Conservation (phyloP, 768 basidiomycete genomes). For the Clavulina sp. region DNA sequence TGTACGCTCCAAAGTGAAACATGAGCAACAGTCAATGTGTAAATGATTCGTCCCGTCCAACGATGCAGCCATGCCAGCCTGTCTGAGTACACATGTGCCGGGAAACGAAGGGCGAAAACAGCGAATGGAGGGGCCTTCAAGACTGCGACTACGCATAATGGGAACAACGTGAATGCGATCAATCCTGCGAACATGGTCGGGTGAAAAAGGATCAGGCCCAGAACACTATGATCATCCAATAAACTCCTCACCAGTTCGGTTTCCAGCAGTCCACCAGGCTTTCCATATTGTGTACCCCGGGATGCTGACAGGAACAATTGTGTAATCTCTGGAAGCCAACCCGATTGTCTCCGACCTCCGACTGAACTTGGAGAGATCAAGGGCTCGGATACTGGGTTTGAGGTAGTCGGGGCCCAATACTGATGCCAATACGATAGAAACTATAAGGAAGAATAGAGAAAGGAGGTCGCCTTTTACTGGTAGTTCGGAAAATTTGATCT, state of each 20-base stretch:
- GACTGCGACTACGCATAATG: slow-evolving; percentile 50
- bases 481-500: no score
- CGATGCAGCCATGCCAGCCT: slow-evolving; percentile 55
- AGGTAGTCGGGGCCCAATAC: slow-evolving; percentile 53
- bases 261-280: slow-evolving; percentile 55
- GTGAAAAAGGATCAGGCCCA: not conserved
- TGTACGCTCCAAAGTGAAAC: slow-evolving; percentile 54
- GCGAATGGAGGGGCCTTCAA: slow-evolving; percentile 60
- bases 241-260: slow-evolving; percentile 29
- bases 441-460: slow-evolving; percentile 25
- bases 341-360: slow-evolving; percentile 12
- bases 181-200: slow-evolving; percentile 17
- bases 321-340: slow-evolving; percentile 13
- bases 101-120: slow-evolving; percentile 42
- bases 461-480: no score
- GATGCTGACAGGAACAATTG: slow-evolving; percentile 22
- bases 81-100: slow-evolving; percentile 54
- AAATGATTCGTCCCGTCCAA: slow-evolving; percentile 54
- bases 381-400: slow-evolving; percentile 27
- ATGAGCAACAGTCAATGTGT: slow-evolving; percentile 42
- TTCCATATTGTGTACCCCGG: slow-evolving; percentile 47
- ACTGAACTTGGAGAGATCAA: slow-evolving; percentile 21
- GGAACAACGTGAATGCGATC: slow-evolving; percentile 55
- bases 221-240: not conserved
- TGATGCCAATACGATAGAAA: slow-evolving; percentile 8